Conservation (phyloP, 2,329 filamentous ascomycete species). For the Neonectria ditissima region DNA sequence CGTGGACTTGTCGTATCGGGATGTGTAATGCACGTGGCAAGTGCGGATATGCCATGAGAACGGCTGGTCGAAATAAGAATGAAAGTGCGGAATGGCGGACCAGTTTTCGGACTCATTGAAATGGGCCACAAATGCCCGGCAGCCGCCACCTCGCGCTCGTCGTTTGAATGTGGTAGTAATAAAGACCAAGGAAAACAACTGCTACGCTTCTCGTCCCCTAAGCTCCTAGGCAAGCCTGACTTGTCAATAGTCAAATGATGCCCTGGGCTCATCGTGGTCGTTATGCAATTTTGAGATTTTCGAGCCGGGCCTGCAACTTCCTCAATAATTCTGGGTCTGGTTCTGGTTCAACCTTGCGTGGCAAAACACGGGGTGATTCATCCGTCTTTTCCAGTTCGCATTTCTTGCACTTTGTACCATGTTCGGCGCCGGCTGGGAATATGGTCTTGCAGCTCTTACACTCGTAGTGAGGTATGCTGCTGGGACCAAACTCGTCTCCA, state of each 20-base stretch:
- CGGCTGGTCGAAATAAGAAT: slow-evolving; percentile 34
- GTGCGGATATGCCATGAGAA: slow-evolving; percentile 32
- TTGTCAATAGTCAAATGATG: slow-evolving; percentile 1
- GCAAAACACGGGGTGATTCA: slow-evolving; percentile 68
- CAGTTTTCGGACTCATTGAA: slow-evolving; percentile 31
- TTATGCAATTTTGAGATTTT: slow-evolving; percentile 54
- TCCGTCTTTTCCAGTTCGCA: slow-evolving; percentile 72
- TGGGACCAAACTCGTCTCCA: slow-evolving; percentile 69
- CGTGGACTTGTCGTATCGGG: slow-evolving; percentile 21
- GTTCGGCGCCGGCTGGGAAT: slow-evolving; percentile 63
- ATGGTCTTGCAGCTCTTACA: slow-evolving; percentile 74
- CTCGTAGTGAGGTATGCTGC: slow-evolving; percentile 64
- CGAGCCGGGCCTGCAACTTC: slow-evolving; percentile 67
- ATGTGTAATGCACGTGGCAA: slow-evolving; percentile 18
- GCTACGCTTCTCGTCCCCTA: slow-evolving; percentile 37
- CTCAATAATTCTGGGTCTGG: slow-evolving; percentile 71
- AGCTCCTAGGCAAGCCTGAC: slow-evolving; percentile 7
- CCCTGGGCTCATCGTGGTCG: slow-evolving; percentile 3
- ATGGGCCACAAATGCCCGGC: slow-evolving; percentile 19
- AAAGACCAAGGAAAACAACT: slow-evolving; percentile 38
- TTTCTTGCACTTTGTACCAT: slow-evolving; percentile 66
- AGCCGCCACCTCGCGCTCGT: slow-evolving; percentile 29
- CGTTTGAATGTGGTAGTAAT: slow-evolving; percentile 30
- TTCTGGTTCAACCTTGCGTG: slow-evolving; percentile 70
- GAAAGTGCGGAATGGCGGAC: slow-evolving; percentile 27